phyloP scores from a whole-genome alignment of 2,329 filamentous ascomycete species.

The Trematosphaeria pertusa region DNA sequence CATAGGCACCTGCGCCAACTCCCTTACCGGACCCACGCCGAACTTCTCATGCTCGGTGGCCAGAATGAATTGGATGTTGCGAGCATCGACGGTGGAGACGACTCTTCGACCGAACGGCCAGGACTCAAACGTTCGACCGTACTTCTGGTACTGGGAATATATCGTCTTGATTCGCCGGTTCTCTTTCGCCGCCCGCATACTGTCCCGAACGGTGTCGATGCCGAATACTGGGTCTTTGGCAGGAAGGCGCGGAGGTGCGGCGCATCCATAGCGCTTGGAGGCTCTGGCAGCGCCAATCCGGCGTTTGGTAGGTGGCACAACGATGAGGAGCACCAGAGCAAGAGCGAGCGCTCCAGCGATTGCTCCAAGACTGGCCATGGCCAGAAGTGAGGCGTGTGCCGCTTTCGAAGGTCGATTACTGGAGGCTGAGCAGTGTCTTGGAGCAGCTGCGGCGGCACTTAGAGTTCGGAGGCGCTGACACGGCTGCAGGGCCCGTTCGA shows the following conservation, averaged over 20 bases:
- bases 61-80: constrained; percentile 19
- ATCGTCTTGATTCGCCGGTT: constrained; percentile 6
- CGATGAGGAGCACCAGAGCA: too few relatives aligned
- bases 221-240: constrained; percentile 17
- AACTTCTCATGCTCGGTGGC: constrained; percentile 18
- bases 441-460: too few relatives aligned
- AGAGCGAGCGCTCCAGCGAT: too few relatives aligned
- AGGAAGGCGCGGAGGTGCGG: constrained; percentile 4
- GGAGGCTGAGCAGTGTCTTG: too few relatives aligned
- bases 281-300: too few relatives aligned
- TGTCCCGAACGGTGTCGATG: constrained; percentile 9
- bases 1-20: constrained; percentile 9
- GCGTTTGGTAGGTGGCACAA: too few relatives aligned
- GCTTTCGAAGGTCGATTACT: too few relatives aligned
- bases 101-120: constrained; percentile 18
- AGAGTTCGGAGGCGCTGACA: too few relatives aligned
- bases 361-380: too few relatives aligned
- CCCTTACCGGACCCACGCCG: constrained; percentile 16
- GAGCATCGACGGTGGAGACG: constrained; percentile 14
- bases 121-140: constrained; percentile 18
- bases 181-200: constrained; percentile 1
- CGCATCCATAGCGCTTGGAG: too few relatives aligned
- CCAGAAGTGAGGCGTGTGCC: too few relatives aligned
- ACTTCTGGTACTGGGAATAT: neutral
- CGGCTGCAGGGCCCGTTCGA: too few relatives aligned